Evolutionary conservation across 2,329 filamentous ascomycete genomes (phyloP).

Genomic region (Aureobasidium pullulans): DNA sequence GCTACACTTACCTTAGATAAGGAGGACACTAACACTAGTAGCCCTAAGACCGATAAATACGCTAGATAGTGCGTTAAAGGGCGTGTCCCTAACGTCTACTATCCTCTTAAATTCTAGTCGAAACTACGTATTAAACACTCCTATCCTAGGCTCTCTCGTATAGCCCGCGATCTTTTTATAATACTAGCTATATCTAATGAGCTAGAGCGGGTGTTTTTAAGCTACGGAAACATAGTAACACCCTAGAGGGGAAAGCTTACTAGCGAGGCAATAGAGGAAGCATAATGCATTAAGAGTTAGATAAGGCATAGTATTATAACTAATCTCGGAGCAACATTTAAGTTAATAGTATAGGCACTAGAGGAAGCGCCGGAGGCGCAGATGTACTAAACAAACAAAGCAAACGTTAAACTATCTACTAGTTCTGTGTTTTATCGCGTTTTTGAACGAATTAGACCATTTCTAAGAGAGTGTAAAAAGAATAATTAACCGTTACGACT

Average conservation of each 20-base stretch:
- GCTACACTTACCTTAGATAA: background rate
- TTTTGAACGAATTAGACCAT: too few species aligned
- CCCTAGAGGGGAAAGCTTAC: too few species aligned
- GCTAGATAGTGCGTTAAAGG: background rate
- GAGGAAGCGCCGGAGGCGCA: too few species aligned
- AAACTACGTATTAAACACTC: background rate
- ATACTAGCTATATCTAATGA: background rate
- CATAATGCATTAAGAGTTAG: too few species aligned
- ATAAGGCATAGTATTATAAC: too few species aligned
- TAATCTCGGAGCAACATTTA: too few species aligned
- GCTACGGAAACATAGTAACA: background rate
- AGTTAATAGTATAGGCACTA: too few species aligned
- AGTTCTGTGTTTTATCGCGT: too few species aligned
- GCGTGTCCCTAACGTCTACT: background rate
- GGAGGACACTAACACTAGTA: background rate
- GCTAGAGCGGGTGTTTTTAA: background rate
- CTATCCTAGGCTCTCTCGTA: background rate
- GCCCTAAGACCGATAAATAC: background rate
- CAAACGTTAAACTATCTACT: too few species aligned
- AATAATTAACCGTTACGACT: background rate
- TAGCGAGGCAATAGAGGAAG: too few species aligned
- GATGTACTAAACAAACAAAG: too few species aligned
- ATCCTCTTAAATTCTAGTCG: background rate
- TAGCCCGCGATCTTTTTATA: background rate
- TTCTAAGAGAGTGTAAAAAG: background rate